Evolutionary conservation across 1,284 basidiomycete species (phyloP).

Genomic region (Tetrapyrgos nigripes): DNA sequence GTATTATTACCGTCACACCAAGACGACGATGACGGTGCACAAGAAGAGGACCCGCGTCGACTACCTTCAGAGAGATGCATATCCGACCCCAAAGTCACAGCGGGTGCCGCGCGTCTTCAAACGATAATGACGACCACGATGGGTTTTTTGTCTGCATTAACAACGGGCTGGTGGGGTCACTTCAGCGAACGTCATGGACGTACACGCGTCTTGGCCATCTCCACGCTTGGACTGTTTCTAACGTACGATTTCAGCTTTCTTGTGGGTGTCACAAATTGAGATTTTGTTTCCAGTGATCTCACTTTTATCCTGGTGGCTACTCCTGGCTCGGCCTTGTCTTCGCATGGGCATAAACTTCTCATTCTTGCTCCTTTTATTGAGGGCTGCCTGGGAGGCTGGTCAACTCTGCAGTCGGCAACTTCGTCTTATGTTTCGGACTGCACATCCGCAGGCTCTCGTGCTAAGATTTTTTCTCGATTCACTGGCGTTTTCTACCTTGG

Average conservation of each 20-base stretch:
- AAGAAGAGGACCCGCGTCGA: constrained; percentile 54
- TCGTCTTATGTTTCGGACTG: constrained; percentile 89
- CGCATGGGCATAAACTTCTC: constrained; percentile 77
- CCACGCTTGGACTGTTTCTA: constrained; percentile 75
- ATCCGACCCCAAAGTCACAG: constrained; percentile 69
- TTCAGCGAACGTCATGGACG: constrained; percentile 83
- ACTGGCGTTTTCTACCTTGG: constrained; percentile 76
- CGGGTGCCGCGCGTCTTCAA: constrained; percentile 71
- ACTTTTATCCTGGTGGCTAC: constrained; percentile 82
- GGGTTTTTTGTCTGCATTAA: constrained; percentile 84
- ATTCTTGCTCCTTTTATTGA: constrained; percentile 84
- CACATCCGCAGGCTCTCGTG: constrained; percentile 83
- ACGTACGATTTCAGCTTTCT: constrained; percentile 56
- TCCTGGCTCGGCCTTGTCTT: constrained; percentile 65
- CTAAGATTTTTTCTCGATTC: constrained; percentile 83
- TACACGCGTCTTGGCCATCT: constrained; percentile 73
- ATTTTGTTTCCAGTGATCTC: constrained; percentile 60
- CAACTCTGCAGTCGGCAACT: constrained; percentile 78
- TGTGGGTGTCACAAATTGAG: neutral
- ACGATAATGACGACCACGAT: constrained; percentile 76
- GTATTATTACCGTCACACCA: constrained; percentile 11
- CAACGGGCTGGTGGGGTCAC: constrained; percentile 89
- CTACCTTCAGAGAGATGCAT: constrained; percentile 60
- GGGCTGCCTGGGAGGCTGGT: constrained; percentile 87
- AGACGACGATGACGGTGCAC: constrained; percentile 30